Conservation (phyloP, 2,329 filamentous ascomycete genomes). For the Tolypocladium amazonense region DNA sequence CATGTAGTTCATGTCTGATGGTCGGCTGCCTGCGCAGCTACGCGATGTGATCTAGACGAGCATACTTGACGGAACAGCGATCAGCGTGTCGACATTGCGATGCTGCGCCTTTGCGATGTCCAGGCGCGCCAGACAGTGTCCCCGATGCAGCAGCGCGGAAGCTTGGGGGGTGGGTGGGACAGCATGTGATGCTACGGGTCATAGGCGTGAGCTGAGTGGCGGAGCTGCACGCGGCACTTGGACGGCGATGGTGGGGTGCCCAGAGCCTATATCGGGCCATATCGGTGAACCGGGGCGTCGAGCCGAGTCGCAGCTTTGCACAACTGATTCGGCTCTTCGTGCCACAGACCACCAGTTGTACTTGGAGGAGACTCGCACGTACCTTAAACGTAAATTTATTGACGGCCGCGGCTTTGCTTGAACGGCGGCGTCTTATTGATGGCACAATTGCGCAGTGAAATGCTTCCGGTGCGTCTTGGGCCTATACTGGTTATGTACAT, state of each 20-base stretch:
- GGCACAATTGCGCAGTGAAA: no score
- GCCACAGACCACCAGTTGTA: not conserved
- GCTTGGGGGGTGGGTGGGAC: not conserved
- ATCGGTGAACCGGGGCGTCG: not conserved
- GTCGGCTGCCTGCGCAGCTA: constrained; percentile 4
- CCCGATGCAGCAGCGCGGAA: not conserved
- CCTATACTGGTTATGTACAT: not conserved
- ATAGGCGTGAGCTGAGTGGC: not conserved
- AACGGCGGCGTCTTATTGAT: no score
- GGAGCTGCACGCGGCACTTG: not conserved
- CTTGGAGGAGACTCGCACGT: not conserved
- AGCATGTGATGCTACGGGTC: constrained; percentile 4
- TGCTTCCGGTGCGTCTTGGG: no score
- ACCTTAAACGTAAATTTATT: no score
- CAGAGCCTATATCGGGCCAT: not conserved
- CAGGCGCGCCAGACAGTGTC: not conserved
- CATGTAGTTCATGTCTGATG: constrained; percentile 4
- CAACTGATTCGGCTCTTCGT: not conserved
- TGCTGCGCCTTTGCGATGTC: not conserved
- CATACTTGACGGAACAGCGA: constrained; percentile 1
- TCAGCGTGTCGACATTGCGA: constrained; percentile 1
- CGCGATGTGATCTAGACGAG: not conserved
- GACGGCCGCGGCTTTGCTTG: no score
- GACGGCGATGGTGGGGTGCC: not conserved
- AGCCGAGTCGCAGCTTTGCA: not conserved